Percentiles rank a stretch among this genome's conserved stretches.
These are phyloP conservation scores for Zasmidium citrigriseum DNA, from an alignment of 2,329 filamentous ascomycete genomes.

Conservation along the genomic window DNA sequence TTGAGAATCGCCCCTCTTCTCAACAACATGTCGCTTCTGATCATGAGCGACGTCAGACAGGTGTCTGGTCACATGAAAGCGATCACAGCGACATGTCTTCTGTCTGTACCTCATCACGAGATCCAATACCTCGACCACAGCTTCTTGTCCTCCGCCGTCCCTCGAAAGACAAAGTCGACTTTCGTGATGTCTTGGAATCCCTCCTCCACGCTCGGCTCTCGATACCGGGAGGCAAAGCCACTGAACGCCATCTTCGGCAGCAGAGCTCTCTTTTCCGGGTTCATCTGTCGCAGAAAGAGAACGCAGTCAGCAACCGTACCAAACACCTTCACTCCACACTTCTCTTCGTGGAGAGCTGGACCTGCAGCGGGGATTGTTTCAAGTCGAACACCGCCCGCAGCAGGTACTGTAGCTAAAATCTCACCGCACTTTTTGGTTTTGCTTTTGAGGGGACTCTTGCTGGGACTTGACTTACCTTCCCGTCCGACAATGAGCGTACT, in stretches of 20 bases:
- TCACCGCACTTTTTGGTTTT: background rate
- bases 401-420: no score
- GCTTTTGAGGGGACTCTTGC: background rate
- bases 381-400: background rate
- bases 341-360: background rate
- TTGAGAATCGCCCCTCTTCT: no score
- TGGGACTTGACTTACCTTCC: slow-evolving; percentile 27
- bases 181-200: slow-evolving; percentile 80
- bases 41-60: background rate
- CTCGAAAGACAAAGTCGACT: slow-evolving; percentile 65
- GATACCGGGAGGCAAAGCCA: slow-evolving; percentile 71
- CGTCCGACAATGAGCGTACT: slow-evolving; percentile 67
- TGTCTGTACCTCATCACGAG: no score
- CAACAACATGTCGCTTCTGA: background rate
- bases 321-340: background rate
- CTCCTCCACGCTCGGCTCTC: slow-evolving; percentile 70
- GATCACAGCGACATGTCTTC: background rate
- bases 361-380: slow-evolving; percentile 8
- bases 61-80: slow-evolving; percentile 1
- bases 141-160: slow-evolving; percentile 65
- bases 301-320: background rate
- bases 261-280: slow-evolving; percentile 74
- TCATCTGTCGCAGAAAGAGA: slow-evolving; percentile 61
- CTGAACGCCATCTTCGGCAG: slow-evolving; percentile 81
- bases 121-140: slow-evolving; percentile 80